Evolutionary conservation across 2,329 filamentous ascomycete genomes (phyloP), one percentile per base, ranked within the genome.

Genomic region (Colletotrichum nymphaeae): DNA sequence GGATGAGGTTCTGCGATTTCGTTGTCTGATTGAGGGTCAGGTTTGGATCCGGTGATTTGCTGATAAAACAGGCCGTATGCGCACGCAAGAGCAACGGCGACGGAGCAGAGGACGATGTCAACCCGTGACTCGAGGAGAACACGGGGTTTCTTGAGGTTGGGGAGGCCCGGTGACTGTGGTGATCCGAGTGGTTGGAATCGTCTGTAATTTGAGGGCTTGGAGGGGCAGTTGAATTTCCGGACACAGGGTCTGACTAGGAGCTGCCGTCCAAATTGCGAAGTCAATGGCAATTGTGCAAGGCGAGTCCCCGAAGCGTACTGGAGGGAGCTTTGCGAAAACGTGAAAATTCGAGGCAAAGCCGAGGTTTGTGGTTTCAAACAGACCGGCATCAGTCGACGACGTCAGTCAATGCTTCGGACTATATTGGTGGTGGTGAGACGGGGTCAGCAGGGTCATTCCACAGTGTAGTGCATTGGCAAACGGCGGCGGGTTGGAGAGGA

Each of bases 391-490:
- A 73, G 71, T 73, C 60, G 60, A 73, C 60, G 22, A 70, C 46
- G 46, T 73, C 46, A 58, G 63, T 65, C 19, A 56, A 60, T 70
- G 67, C 60, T 56, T 12, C 6, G 14, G 19, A 37, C 14, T 62
- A 14, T 26, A 56, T 60, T 52, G 60, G 67, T 63, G 28, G 60
- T 62, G 71, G 60, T 66, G 62, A 57, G 35, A 66, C 46, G 26
- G 35, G 32, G 37, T 73, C 71, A 73, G 71, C 67, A 73, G 71
- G 71, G 71, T 28, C n/a, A 71, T 73, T 67, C 67, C 56, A 65
- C 60, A 37, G 49, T 57, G 60, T 19, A 37, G 32, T 58, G 24
- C 24, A 6, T 37, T 37, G 26, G 37, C 32, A 65, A 37, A 72
- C 16, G 35, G 24, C 26, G 37, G 37, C 24, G 24, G 11, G n/a